Conservation (phyloP, 225 moss, liverwort and hornwort species). For the Straminergon stramineum region DNA sequence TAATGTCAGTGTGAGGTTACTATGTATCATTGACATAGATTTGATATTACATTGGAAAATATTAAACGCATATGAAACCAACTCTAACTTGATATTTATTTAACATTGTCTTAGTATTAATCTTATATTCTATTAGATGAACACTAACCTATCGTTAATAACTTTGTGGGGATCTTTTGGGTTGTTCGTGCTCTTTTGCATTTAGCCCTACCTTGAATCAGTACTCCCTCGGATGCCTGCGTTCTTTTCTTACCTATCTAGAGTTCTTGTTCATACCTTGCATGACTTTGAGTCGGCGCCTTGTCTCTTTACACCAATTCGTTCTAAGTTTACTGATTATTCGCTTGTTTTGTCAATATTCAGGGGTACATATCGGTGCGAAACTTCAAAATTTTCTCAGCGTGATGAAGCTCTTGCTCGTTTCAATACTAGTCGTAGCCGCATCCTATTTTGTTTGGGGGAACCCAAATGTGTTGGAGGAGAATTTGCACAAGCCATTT, state of each 20-base stretch:
- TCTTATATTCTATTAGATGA: neutral
- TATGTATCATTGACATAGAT: neutral
- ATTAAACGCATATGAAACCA: neutral
- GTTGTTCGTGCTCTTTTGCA: neutral
- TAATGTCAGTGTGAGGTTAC: neutral
- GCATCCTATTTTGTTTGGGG: constrained; percentile 37
- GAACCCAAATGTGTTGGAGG: constrained; percentile 43
- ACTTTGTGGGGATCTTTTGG: neutral
- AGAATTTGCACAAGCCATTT: constrained; percentile 57
- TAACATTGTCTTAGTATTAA: neutral
- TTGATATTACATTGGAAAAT: neutral
- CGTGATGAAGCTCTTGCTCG: constrained; percentile 47
- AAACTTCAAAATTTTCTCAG: constrained; percentile 55
- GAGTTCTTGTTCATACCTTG: neutral
- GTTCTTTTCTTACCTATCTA: neutral
- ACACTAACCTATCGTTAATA: neutral
- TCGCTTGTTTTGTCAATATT: neutral
- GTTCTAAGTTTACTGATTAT: neutral
- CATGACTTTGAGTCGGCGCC: neutral
- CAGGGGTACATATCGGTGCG: constrained; percentile 48
- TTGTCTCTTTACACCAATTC: neutral
- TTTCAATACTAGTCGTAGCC: constrained; percentile 24
- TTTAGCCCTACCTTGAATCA: neutral
- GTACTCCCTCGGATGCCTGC: neutral
- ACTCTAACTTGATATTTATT: neutral